Conservation (phyloP, 768 basidiomycete species). For the Cytidiella melzeri region DNA sequence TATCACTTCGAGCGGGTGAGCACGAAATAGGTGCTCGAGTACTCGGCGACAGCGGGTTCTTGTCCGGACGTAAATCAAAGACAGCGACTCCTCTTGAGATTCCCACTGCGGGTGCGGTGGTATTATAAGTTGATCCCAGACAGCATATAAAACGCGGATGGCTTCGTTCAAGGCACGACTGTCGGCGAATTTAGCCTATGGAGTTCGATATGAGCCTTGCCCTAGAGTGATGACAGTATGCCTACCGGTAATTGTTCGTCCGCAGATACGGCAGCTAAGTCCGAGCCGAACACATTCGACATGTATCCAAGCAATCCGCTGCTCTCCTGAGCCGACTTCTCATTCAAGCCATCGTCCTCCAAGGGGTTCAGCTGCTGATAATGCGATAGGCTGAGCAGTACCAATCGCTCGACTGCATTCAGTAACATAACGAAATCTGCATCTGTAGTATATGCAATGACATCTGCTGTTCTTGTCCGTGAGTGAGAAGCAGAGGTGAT, state of each 20-base stretch:
- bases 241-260: conserved; percentile 59
- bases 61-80: conserved; percentile 60
- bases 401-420: conserved; percentile 76
- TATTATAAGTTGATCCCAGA: conserved; percentile 54
- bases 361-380: conserved; percentile 39
- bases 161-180: conserved; percentile 77
- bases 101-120: conserved; percentile 35
- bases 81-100: conserved; percentile 62
- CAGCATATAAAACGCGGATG: conserved; percentile 66
- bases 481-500: conserved; percentile 38
- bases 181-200: conserved; percentile 65
- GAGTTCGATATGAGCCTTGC: conserved; percentile 5
- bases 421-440: conserved; percentile 81
- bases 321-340: conserved; percentile 47
- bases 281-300: conserved; percentile 83
- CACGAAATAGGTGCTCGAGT: conserved; percentile 81
- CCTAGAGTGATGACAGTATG: conserved; percentile 7
- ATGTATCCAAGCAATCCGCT: conserved; percentile 83
- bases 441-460: conserved; percentile 56
- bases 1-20: conserved; percentile 73
- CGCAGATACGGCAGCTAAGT: conserved; percentile 37
- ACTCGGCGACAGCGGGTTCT: conserved; percentile 68
- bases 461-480: conserved; percentile 33
- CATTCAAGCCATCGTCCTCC: conserved; percentile 53
- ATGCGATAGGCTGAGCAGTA: conserved; percentile 65